These are phyloP conservation scores for Isoetes engelmannii DNA, from an alignment of 83 land plant genomes.

Conservation along the genomic window DNA sequence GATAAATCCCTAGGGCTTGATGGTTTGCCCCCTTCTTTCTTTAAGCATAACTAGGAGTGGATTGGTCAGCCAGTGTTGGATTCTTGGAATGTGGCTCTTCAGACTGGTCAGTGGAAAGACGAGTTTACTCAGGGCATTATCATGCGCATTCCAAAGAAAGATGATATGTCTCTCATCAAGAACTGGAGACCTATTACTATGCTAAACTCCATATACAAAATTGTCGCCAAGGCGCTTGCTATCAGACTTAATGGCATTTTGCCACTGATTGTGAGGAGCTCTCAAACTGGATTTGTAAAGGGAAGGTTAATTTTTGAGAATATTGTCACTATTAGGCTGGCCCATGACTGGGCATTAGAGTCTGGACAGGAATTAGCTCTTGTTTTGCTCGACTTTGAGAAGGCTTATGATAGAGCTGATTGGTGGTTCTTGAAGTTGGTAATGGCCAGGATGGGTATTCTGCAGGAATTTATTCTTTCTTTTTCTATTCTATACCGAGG, in stretches of 20 bases:
- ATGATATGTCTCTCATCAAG: background rate
- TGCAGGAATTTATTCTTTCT: too few species aligned
- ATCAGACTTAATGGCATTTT: background rate
- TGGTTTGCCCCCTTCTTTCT: background rate
- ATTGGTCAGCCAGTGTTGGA: background rate
- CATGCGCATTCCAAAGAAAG: background rate
- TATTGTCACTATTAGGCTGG: background rate
- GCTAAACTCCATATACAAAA: background rate
- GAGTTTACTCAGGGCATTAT: background rate
- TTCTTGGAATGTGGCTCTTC: background rate
- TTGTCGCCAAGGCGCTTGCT: background rate
- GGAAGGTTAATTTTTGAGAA: background rate
- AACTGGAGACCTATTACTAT: background rate
- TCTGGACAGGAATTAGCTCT: background rate
- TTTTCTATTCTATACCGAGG: too few species aligned
- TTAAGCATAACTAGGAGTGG: background rate
- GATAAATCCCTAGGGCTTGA: background rate
- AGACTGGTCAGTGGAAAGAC: too few species aligned
- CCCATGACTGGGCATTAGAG: background rate
- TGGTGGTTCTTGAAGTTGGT: too few species aligned
- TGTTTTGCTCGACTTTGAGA: too few species aligned
- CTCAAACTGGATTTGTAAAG: constrained; percentile 1
- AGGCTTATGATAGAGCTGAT: too few species aligned
- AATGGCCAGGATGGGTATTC: too few species aligned
- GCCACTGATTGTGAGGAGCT: background rate